Conservation (phyloP, 2,329 filamentous ascomycete genomes). For the Colletotrichum eleusines region DNA sequence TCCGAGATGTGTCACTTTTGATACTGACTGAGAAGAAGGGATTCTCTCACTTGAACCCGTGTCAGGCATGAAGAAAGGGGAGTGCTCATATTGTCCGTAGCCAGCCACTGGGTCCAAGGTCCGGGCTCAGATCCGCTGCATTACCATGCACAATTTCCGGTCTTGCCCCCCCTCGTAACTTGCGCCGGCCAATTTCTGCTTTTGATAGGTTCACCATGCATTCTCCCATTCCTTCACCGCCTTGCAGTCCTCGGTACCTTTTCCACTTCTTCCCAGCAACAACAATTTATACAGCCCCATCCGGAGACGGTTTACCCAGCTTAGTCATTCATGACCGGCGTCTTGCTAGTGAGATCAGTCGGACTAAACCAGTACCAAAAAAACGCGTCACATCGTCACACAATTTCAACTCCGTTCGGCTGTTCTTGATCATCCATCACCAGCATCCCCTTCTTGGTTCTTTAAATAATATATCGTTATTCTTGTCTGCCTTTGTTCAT, state of each 20-base stretch:
- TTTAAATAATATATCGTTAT: no score
- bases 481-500: not conserved
- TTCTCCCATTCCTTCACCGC: conserved; percentile 6
- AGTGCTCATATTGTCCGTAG: conserved; percentile 12
- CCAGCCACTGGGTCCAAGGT: conserved; percentile 6
- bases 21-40: not conserved
- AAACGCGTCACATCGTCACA: not conserved
- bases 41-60: not conserved
- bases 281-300: not conserved
- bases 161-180: conserved; percentile 1
- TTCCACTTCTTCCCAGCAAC: not conserved
- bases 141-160: conserved; percentile 34
- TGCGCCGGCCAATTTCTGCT: not conserved
- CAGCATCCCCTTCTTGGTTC: not conserved
- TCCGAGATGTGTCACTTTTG: not conserved
- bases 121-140: conserved; percentile 29
- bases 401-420: not conserved
- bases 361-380: not conserved
- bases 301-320: not conserved
- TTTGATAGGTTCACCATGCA: conserved; percentile 6
- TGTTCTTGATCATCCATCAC: not conserved
- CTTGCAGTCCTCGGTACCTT: not conserved
- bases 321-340: not conserved
- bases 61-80: not conserved
- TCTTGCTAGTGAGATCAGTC: not conserved